Percentiles rank a stretch among this genome's conserved stretches.
These are phyloP conservation scores for Whalleya microplaca DNA, from an alignment of 2,329 filamentous ascomycete species.

Conservation along the genomic window DNA sequence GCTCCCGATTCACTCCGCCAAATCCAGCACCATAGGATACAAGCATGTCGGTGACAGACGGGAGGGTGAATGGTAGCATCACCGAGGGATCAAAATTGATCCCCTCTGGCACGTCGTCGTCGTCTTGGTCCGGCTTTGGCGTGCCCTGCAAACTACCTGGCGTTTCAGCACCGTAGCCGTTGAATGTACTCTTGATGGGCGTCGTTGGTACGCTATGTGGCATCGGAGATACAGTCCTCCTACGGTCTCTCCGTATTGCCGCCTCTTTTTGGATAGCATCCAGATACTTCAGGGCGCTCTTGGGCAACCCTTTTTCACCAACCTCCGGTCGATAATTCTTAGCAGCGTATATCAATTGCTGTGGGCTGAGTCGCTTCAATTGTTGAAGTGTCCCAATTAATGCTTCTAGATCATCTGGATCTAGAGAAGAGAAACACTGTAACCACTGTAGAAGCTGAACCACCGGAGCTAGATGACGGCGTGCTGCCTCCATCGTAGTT, in stretches of 20 bases:
- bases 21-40: constrained; percentile 94
- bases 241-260: constrained; percentile 60
- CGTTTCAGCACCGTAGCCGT: constrained; percentile 49
- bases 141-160: constrained; percentile 48
- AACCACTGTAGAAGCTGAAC: constrained; percentile 97
- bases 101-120: constrained; percentile 71
- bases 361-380: constrained; percentile 79
- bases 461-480: constrained; percentile 83
- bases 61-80: constrained; percentile 93
- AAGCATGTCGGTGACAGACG: constrained; percentile 96
- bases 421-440: constrained; percentile 94
- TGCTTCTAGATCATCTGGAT: constrained; percentile 81
- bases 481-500: constrained; percentile 80
- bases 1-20: constrained; percentile 87
- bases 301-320: constrained; percentile 88
- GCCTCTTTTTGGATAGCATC: constrained; percentile 77
- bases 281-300: constrained; percentile 86
- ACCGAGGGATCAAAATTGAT: constrained; percentile 86
- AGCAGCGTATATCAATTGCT: constrained; percentile 88
- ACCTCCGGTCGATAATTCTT: constrained; percentile 95
- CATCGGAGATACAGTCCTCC: constrained; percentile 49
- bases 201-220: constrained; percentile 41
- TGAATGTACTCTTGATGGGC: constrained; percentile 41
- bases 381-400: constrained; percentile 89
- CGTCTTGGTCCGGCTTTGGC: constrained; percentile 51